Base-by-base conservation (phyloP, 1,284 basidiomycete genomes). In the Papiliotrema terrestris region DNA sequence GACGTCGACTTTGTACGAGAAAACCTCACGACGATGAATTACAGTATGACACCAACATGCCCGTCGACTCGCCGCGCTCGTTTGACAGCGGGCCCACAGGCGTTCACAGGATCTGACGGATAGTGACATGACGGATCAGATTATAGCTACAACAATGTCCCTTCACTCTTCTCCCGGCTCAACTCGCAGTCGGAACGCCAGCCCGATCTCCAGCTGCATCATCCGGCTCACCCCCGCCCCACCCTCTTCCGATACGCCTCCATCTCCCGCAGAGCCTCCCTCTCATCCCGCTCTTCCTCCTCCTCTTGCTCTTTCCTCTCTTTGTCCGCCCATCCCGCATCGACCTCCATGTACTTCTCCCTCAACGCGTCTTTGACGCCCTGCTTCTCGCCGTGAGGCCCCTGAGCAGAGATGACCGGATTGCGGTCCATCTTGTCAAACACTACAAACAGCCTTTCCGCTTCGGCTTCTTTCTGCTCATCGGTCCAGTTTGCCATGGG, bases 401-500 rank as follows among this genome's bases (percentile, higher is more conserved):
- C 58, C 63, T 77, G 82, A 57, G 39, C 62, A 59, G 15, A 66
- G 29, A 80, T 73, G 3, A 79, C 72, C 1, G 78, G 78, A 52
- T 79, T 86, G 72, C 80, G 84, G 72, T 92, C 88, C 65, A 96
- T 79, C 49, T 91, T 80, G 60, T 95, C 89, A 69, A 97, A 96
- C 19, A 96, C 79, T 23, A 87, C 85, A 68, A 95, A 91, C 44
- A 97, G 78, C 68, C 86, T 86, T 78, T 95, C 92, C 45, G 91
- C 88, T 77, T 97, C 93, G 15, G 79, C 79, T 69, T 94, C 89
- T 73, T 92, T 93, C 79, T 96, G 91, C 68, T 92, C 91, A 20
- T 92, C 86, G 0, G 88, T 86, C 91, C 96, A 92, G 42, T 85
- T 82, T 6, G 64, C 65, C 20, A 74, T 43, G 46, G 17, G 58